Base-by-base conservation (phyloP, 75 land plant species). In the Pinus tabuliformis region DNA sequence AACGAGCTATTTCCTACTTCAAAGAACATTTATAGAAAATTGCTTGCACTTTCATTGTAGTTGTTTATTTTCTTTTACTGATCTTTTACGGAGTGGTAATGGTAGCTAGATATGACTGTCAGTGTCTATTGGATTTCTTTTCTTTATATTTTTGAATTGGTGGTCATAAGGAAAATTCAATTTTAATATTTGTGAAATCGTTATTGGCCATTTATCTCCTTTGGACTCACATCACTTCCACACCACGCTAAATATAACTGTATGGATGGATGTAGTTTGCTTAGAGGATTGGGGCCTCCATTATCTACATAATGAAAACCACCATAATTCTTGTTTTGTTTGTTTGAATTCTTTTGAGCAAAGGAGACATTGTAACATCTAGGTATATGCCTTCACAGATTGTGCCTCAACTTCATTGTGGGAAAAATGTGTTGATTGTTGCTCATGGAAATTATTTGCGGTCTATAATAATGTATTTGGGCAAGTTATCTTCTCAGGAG, bases 391-490 rank as follows among this genome's bases (percentile, higher is more conserved):
- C 5, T 70, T 39, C 17, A 68, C 89, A 96, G 97, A 90, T 96
- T 76, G 99, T 83, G 58, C 97, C 94, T n/a, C 89, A 88, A 73
- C 84, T 96, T 49, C 70, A 42, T 11, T 61, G 82, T 62, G 99
- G 99, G 42, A 93, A 91, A 78, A 81, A 93, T 71, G 83, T 94
- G 15, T 77, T 96, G 92, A 94, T 96, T 65, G 92, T 92, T 36
- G 99, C 99, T 9, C 99, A 96, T 81, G 99, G 97, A 22, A 96
- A 96, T 76, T 94, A 94, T 26, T 54, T 96, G 76, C 89, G 99
- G 72, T 88, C 99, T 26, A 94, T 96, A 45, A 94, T 96, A 60
- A 96, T 96, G 99, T 93, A 96, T 83, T 88, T 96, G 17, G 99
- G 93, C 79, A 84, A 90, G 75, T 78, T 96, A 62, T 91, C 99